phyloP scores from a whole-genome alignment of 2,329 filamentous ascomycete species.

The Penicillium paneum region DNA sequence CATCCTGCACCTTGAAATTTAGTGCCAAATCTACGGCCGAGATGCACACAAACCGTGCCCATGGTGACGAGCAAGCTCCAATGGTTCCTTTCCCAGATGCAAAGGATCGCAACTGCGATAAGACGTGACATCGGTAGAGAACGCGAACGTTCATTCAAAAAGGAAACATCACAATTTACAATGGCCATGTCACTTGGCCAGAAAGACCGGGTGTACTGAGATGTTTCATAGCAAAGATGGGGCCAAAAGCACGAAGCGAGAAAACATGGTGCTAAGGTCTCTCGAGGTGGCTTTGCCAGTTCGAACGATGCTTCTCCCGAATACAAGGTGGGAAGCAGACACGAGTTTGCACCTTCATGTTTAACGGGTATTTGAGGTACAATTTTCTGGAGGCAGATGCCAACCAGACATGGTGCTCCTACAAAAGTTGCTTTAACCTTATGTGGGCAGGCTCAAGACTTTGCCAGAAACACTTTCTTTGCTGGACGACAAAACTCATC shows the following conservation, averaged over 20 bases:
- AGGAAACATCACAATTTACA: accelerated
- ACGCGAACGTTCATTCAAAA: neutral
- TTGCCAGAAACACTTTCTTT: neutral
- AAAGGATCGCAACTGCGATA: too few relatives aligned
- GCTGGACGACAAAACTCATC: neutral
- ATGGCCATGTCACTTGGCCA: neutral
- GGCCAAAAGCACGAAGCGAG: too few relatives aligned
- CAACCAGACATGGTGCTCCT: neutral
- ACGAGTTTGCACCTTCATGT: neutral
- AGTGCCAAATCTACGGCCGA: too few relatives aligned
- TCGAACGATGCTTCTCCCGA: neutral
- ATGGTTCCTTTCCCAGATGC: too few relatives aligned
- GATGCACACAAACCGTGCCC: too few relatives aligned
- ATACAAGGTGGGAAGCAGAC: neutral
- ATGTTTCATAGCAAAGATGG: too few relatives aligned
- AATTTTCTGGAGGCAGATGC: neutral
- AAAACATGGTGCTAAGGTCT: too few relatives aligned
- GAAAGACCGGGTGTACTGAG: too few relatives aligned
- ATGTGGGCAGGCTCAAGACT: neutral
- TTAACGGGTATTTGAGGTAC: neutral
- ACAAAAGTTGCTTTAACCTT: neutral
- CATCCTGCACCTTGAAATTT: too few relatives aligned
- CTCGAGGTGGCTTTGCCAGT: neutral
- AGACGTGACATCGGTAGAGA: too few relatives aligned
- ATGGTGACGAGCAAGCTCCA: too few relatives aligned